phyloP scores from a whole-genome alignment of 371 early-diverging fungal genomes.

The Batkoa obscura region DNA sequence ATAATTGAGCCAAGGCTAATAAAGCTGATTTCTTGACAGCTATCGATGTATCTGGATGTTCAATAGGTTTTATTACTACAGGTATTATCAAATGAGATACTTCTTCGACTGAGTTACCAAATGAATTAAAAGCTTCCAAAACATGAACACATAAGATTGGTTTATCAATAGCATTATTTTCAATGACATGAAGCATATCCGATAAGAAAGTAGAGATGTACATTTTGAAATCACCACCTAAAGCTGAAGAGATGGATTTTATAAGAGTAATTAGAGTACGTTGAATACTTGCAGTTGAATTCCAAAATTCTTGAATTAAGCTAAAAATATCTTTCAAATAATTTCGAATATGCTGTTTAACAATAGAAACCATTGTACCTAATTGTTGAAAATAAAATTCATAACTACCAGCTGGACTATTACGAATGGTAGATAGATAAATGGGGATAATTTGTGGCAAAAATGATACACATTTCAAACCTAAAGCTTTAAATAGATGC shows the following conservation, averaged over 20 bases:
- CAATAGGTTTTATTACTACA: slow-evolving; percentile 62
- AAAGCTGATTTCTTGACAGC: slow-evolving; percentile 55
- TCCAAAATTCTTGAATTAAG: slow-evolving; percentile 66
- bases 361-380: slow-evolving; percentile 64
- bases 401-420: slow-evolving; percentile 57
- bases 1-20: slow-evolving; percentile 53
- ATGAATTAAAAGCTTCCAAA: slow-evolving; percentile 62
- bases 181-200: slow-evolving; percentile 53
- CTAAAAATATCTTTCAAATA: slow-evolving; percentile 65
- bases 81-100: slow-evolving; percentile 86
- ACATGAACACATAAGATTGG: slow-evolving; percentile 55
- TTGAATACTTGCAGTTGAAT: slow-evolving; percentile 44
- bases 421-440: slow-evolving; percentile 50
- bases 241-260: slow-evolving; percentile 65
- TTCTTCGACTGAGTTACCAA: slow-evolving; percentile 82
- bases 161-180: slow-evolving; percentile 51
- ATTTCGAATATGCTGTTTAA: slow-evolving; percentile 73
- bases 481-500: slow-evolving; percentile 80
- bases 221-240: slow-evolving; percentile 75
- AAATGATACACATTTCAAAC: slow-evolving; percentile 61
- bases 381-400: slow-evolving; percentile 81
- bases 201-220: slow-evolving; percentile 46
- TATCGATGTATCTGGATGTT: slow-evolving; percentile 41
- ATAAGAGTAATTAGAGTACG: slow-evolving; percentile 62
- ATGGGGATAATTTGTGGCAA: slow-evolving; percentile 57